Base-by-base conservation (phyloP, 371 early-diverging fungal species). In the Mortierella sp. region DNA sequence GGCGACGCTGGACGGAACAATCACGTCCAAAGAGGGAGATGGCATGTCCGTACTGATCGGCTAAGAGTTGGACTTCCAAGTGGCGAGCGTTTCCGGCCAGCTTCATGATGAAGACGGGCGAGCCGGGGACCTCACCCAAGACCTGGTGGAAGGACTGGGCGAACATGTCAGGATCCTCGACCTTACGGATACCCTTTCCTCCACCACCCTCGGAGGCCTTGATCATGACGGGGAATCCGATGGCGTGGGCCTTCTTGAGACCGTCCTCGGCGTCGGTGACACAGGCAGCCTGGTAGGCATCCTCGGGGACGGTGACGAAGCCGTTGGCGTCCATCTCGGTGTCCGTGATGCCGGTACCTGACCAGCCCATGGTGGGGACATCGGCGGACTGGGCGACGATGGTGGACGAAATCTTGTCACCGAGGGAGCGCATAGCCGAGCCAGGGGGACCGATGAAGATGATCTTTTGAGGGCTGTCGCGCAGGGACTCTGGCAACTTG, bases 151-250 rank as follows among this genome's bases (percentile, higher is more conserved):
- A 99, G 16, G 93, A 85, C 61, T 92, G 90, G n/a, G 88, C 84
- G 85, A 99, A 97, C 70, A 89, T 86, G 22, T 88, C 87, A 43
- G 90, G 89, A 66, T 90, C 89, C 44, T 95, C 91, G 19, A 98
- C 98, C 87, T 94, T 95, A 76, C 98, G 95, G 76, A 99, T 99
- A 80, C 99, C 99, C 89, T 99, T 99, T 70, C 99, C 99, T 77
- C 99, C 99, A 71, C 99, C 99, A 83, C 99, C 99, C 88, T 99
- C 98, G 14, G 96, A 96, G n/a, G 98, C 99, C 88, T 99, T 99
- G 87, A 99, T 96, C 98, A 99, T 99, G 79, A 99, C 91, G 16
- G 99, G 99, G 87, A 94, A 99, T 4, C 98, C 98, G 63, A 99
- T 96, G 77, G 92, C 89, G 70, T 92, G 91, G 6, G 98, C 97